phyloP scores from a whole-genome alignment of 768 basidiomycete species.

The Pleurotus djamor region DNA sequence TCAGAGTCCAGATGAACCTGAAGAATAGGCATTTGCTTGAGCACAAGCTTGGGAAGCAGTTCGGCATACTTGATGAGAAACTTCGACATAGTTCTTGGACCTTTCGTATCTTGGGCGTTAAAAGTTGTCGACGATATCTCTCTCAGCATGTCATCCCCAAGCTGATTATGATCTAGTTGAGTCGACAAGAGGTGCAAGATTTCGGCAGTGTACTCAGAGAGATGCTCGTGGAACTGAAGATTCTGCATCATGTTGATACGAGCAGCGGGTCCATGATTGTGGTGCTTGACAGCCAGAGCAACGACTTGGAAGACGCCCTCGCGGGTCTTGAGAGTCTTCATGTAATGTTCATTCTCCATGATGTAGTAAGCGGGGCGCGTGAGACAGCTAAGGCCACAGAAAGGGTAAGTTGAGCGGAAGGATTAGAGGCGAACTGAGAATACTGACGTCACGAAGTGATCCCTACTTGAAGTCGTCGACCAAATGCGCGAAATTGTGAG shows the following conservation, averaged over 20 bases:
- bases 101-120: conserved; percentile 81
- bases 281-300: conserved; percentile 89
- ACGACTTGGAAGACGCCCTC: conserved; percentile 84
- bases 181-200: conserved; percentile 75
- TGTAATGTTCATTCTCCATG: conserved; percentile 81
- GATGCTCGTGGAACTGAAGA: conserved; percentile 92
- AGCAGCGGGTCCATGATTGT: conserved; percentile 78
- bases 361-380: conserved; percentile 87
- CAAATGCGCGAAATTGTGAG: conserved; percentile 78
- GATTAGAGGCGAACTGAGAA: neutral
- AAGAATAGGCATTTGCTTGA: conserved; percentile 88
- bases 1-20: conserved; percentile 90
- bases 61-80: conserved; percentile 86
- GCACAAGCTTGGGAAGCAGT: conserved; percentile 70
- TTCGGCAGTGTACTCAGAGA: conserved; percentile 93
- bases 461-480: conserved; percentile 84
- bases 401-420: conserved; percentile 6
- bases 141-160: conserved; percentile 88
- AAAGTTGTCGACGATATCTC: conserved; percentile 83
- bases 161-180: conserved; percentile 85
- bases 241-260: conserved; percentile 91
- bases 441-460: conserved; percentile 80
- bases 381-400: conserved; percentile 59
- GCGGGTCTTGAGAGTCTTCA: conserved; percentile 76
- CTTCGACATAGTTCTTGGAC: conserved; percentile 78